These are phyloP conservation scores for Cladochytrium replicatum DNA, from an alignment of 192 early-diverging fungal genomes.

Conservation along the genomic window DNA sequence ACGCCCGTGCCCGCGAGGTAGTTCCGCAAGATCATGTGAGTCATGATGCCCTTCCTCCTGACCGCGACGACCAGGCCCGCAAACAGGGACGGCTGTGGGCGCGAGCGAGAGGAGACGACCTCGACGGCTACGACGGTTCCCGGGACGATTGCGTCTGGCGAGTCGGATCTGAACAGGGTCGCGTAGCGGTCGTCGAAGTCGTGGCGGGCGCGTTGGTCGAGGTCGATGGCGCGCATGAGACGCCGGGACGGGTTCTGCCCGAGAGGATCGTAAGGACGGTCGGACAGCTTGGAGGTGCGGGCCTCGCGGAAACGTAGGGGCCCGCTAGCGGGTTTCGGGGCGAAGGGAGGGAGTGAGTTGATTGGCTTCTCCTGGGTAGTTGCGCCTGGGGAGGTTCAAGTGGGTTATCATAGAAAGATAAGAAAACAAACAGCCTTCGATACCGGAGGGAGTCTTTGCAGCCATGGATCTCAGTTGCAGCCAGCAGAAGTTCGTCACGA, in stretches of 20 bases:
- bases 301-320: slow-evolving; percentile 17
- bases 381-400: too few species aligned
- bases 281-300: slow-evolving; percentile 6
- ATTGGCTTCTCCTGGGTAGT: too few species aligned
- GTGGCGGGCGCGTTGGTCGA: slow-evolving; percentile 30
- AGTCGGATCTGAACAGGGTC: slow-evolving; percentile 19
- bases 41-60: slow-evolving; percentile 31
- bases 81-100: slow-evolving; percentile 31
- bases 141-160: slow-evolving; percentile 24
- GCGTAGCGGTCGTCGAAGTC: slow-evolving; percentile 29
- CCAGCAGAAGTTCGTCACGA: too few species aligned
- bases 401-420: too few species aligned
- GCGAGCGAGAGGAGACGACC: slow-evolving; percentile 28
- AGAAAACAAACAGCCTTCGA: too few species aligned
- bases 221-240: slow-evolving; percentile 33
- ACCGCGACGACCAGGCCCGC: slow-evolving; percentile 39
- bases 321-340: slow-evolving; percentile 11
- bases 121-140: slow-evolving; percentile 42
- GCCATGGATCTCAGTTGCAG: too few species aligned
- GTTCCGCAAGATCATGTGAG: slow-evolving; percentile 35
- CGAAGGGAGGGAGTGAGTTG: slow-evolving; percentile 25
- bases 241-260: slow-evolving; percentile 9
- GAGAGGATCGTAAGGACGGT: slow-evolving; percentile 24
- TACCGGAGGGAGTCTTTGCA: too few species aligned
- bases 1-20: slow-evolving; percentile 41